These are phyloP conservation scores for Houttuynia cordata DNA, from an alignment of 164 flowering plant genomes.

Conservation along the genomic window DNA sequence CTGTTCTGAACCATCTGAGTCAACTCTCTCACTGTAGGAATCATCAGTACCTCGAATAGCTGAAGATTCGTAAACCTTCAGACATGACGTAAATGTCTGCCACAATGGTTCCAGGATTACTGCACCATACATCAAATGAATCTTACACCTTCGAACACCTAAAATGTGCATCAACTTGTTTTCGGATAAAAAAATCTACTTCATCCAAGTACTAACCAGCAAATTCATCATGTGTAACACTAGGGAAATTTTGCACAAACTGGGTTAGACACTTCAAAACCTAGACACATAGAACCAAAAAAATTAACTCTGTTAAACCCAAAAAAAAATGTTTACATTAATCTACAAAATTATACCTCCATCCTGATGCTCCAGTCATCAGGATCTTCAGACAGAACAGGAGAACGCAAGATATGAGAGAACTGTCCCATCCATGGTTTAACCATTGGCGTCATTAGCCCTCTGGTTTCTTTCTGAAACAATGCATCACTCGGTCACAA, in stretches of 20 bases:
- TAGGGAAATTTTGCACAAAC: constrained; percentile 75
- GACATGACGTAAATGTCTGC: constrained; percentile 79
- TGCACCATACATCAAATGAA: constrained; percentile 20
- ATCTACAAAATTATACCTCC: constrained; percentile 43
- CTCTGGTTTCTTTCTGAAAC: constrained; percentile 59
- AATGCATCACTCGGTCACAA: constrained; percentile 5
- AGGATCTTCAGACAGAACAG: constrained; percentile 72
- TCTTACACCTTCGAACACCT: background rate
- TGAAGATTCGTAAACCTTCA: constrained; percentile 53
- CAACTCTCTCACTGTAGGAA: constrained; percentile 60
- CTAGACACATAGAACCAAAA: constrained; percentile 20
- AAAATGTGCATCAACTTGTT: too few species aligned
- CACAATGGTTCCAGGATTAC: constrained; percentile 67
- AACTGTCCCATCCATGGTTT: constrained; percentile 77
- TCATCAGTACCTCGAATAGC: constrained; percentile 61
- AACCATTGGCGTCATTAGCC: constrained; percentile 51
- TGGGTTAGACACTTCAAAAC: constrained; percentile 92
- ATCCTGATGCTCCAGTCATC: constrained; percentile 91
- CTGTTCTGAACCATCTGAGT: constrained; percentile 88
- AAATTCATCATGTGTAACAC: constrained; percentile 47
- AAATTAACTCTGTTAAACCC: background rate
- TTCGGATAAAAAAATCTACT: background rate
- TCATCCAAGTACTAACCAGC: constrained; percentile 25
- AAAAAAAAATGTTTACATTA: background rate
- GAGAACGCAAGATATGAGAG: constrained; percentile 42